Base-by-base conservation (phyloP, 2,329 filamentous ascomycete genomes). In the Aspergillus sp. region DNA sequence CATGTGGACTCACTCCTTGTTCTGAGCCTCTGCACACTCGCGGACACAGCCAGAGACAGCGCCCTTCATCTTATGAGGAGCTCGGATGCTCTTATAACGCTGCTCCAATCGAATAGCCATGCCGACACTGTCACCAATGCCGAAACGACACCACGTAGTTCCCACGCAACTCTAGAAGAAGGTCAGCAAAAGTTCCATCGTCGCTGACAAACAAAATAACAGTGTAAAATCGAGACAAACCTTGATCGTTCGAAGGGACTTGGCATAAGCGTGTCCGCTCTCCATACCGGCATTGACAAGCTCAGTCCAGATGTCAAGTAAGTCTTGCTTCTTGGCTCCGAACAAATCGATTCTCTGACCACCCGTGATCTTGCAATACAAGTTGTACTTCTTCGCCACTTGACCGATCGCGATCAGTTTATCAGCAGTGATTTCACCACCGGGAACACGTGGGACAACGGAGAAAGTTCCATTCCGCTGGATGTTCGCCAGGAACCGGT, bases 341-440 rank as follows among this genome's bases (percentile, higher is more conserved):
- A 96, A 96, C 85, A 96, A 83, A 70, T 96, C 91, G 65, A 96
- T 95, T 51, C 91, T 84, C 72, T 96, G 91, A 1, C 89, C 91
- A 50, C 91, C 91, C 0, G 91, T 96, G 66, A 96, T 95, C 73
- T 96, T 96, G 65, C 86, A 90, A 74, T 96, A 96, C 6, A 96
- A 76, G 33, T 82, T 81, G 65, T 90, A 95, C 67, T 93, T 87
- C 75, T 89, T 89, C 0, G 90, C 91, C 0, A 96, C 89, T 50
- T 85, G 83, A 0, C 90, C 91, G 53, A 96, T 91, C 51, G 86
- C 82, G 44, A 95, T 87, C 47, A 96, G 81, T 68, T 89, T 91
- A 45, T 94, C 88, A 0, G 91, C 86, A 0, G 89, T 94, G 65
- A 96, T 94, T 71, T 96, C 91, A 54, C 91, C 91, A 43, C 83